Percentiles rank a stretch among this genome's conserved stretches.
These are phyloP conservation scores for Guyanaporus albipodus DNA, from an alignment of 768 basidiomycete species.

Conservation along the genomic window DNA sequence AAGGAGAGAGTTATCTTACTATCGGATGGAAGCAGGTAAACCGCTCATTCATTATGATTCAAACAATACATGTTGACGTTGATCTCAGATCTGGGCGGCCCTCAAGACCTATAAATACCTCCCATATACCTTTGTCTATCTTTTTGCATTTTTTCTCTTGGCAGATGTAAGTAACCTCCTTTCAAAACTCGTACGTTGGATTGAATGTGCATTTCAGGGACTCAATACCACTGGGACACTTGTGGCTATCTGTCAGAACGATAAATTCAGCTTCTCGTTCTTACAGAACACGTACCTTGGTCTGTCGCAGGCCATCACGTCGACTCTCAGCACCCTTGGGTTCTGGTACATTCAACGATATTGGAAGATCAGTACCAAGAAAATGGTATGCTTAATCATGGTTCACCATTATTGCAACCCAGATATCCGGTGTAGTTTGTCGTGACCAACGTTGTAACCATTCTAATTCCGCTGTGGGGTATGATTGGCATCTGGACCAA, in stretches of 20 bases:
- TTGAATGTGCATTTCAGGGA: constrained; percentile 44
- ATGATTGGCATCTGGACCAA: constrained; percentile 83
- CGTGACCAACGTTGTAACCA: constrained; percentile 70
- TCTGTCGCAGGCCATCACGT: constrained; percentile 70
- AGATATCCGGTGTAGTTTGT: constrained; percentile 48
- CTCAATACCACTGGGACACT: constrained; percentile 77
- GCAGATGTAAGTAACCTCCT: constrained; percentile 51
- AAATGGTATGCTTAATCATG: constrained; percentile 49
- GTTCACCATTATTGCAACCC: not conserved
- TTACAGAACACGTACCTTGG: constrained; percentile 78
- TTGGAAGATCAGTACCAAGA: constrained; percentile 77
- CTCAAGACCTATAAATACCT: constrained; percentile 71
- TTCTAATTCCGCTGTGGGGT: constrained; percentile 81
- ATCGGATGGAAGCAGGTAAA: constrained; percentile 82
- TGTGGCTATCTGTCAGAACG: constrained; percentile 73
- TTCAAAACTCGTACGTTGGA: not conserved
- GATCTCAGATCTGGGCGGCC: constrained; percentile 67
- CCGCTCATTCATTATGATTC: not conserved
- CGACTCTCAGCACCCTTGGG: constrained; percentile 64
- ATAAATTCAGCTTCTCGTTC: constrained; percentile 79
- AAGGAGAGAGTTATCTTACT: constrained; percentile 70
- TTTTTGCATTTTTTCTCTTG: constrained; percentile 73
- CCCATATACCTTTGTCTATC: constrained; percentile 79
- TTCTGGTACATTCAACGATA: constrained; percentile 84
- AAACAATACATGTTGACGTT: not conserved